These are phyloP conservation scores for Xerophyta viscosa DNA, from an alignment of 106 monocot genomes.

Conservation along the genomic window DNA sequence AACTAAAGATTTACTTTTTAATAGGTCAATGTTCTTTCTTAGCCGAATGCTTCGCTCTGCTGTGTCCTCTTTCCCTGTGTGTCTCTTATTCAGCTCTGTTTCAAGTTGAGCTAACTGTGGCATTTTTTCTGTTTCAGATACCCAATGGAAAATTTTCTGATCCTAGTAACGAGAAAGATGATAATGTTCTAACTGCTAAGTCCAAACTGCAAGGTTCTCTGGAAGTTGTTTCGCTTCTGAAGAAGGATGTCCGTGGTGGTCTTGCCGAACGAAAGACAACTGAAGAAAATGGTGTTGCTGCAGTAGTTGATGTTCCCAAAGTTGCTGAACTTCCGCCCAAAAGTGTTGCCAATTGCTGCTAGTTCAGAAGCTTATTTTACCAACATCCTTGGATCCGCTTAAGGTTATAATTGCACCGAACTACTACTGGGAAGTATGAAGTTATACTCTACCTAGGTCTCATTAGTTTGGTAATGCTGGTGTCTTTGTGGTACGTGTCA, in stretches of 20 bases:
- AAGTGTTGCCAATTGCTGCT: conserved; percentile 28
- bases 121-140: conserved; percentile 14
- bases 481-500: too few species aligned
- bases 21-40: too few species aligned
- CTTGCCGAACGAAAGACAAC: too few species aligned
- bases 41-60: too few species aligned
- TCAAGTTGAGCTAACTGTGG: neutral
- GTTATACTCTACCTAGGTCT: too few species aligned
- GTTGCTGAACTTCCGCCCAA: conserved; percentile 15
- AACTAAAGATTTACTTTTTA: too few species aligned
- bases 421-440: too few species aligned
- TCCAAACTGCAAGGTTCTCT: conserved; percentile 20
- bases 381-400: neutral
- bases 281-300: conserved; percentile 16
- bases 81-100: too few species aligned
- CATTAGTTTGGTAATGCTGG: too few species aligned
- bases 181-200: conserved; percentile 18
- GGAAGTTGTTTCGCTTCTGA: conserved; percentile 21
- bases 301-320: conserved; percentile 11
- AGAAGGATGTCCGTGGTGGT: too few species aligned
- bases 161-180: conserved; percentile 19
- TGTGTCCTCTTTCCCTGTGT: neutral
- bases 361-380: neutral
- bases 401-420: too few species aligned
- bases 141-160: conserved; percentile 10